Evolutionary conservation across 176 grass and related monocot genomes (phyloP).

Genomic region (Hordeum vulgare): MorexV3_pseudomolecules_assembly NC_058520.1:618378290-618378789

Average conservation of each 20-base stretch:
- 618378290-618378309: background rate
- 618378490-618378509: background rate
- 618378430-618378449: constrained; percentile 21
- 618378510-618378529: constrained; percentile 3
- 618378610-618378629: background rate
- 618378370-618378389: background rate
- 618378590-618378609: constrained; percentile 5
- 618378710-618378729: background rate
- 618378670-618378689: background rate
- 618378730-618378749: background rate
- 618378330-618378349: background rate
- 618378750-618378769: background rate
- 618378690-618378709: background rate
- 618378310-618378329: background rate
- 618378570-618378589: background rate
- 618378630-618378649: background rate
- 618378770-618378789: background rate
- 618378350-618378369: background rate
- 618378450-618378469: background rate
- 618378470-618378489: background rate
- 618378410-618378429: constrained; percentile 38
- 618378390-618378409: background rate
- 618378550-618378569: background rate
- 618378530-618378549: background rate
- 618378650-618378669: background rate